phyloP scores from a whole-genome alignment of 2,329 filamentous ascomycete species.

The Fusarium incarnatum region DNA sequence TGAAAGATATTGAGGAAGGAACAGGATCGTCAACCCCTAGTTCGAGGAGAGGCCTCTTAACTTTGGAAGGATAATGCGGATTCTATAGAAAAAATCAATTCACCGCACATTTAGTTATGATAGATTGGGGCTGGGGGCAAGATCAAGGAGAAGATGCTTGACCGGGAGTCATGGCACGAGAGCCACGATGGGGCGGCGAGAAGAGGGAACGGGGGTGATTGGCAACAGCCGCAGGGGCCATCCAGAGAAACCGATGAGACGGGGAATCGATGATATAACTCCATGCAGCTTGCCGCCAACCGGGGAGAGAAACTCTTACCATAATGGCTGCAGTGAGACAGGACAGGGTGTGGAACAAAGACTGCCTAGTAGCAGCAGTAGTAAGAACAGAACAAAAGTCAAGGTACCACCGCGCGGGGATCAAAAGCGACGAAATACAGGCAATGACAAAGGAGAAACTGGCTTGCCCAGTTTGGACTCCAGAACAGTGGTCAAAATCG shows the following conservation, averaged over 20 bases:
- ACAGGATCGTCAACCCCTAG: constrained; percentile 42
- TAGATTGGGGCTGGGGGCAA: constrained; percentile 41
- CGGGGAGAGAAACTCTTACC: constrained; percentile 60
- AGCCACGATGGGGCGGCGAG: constrained; percentile 42
- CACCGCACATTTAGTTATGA: constrained; percentile 51
- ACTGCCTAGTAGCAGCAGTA: constrained; percentile 39
- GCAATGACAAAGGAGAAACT: constrained; percentile 50
- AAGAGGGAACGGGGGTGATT: constrained; percentile 44
- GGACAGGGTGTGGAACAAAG: constrained; percentile 49
- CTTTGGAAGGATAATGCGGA: constrained; percentile 45
- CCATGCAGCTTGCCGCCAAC: constrained; percentile 59
- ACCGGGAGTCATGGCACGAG: constrained; percentile 46
- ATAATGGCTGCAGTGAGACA: constrained; percentile 58
- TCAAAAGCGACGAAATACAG: constrained; percentile 51
- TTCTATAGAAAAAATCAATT: constrained; percentile 55
- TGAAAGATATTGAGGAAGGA: constrained; percentile 36
- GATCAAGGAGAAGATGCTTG: constrained; percentile 46
- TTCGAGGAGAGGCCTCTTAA: constrained; percentile 48
- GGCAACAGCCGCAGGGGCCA: constrained; percentile 44
- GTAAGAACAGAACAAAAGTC: constrained; percentile 46
- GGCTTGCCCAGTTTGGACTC: constrained; percentile 44
- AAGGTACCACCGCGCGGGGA: constrained; percentile 54
- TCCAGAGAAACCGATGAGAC: constrained; percentile 47
- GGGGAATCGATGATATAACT: constrained; percentile 56
- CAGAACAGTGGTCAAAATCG: constrained; percentile 45